These are phyloP conservation scores for Heracleum sosnowskyi DNA, from an alignment of 129 eudicot species.

Conservation along the genomic window DNA sequence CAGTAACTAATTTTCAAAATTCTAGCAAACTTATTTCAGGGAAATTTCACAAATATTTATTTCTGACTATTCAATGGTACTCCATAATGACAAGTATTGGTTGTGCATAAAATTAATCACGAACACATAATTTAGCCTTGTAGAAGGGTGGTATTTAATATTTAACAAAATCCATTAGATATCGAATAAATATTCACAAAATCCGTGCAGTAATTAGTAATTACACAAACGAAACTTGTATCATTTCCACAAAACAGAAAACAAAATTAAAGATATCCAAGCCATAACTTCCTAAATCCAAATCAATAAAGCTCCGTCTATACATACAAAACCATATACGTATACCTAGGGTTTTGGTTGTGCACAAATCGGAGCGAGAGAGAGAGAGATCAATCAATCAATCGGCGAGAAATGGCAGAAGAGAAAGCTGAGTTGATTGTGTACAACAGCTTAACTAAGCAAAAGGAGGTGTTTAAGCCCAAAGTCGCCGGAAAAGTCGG, in stretches of 20 bases:
- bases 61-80: too few relatives aligned
- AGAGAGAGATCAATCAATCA: background rate
- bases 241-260: background rate
- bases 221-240: too few relatives aligned
- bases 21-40: too few relatives aligned
- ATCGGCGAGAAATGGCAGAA: background rate
- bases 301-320: background rate
- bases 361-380: background rate
- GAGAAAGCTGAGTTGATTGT: background rate
- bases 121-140: too few relatives aligned
- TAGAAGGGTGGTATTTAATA: too few relatives aligned
- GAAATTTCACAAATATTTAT: too few relatives aligned
- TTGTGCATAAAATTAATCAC: too few relatives aligned
- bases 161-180: background rate
- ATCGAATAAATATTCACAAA: too few relatives aligned
- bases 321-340: background rate
- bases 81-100: too few relatives aligned
- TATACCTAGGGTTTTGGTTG: background rate
- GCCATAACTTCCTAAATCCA: background rate
- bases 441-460: conserved; percentile 10
- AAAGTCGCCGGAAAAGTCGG: conserved; percentile 16
- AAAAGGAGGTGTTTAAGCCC: conserved; percentile 18
- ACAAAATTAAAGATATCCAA: background rate
- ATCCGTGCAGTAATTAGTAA: background rate
- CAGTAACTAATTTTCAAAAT: too few relatives aligned